Evolutionary conservation across 78 protist species (phyloP).

Genomic region (Dictyostelium discoideum): dicty_2.7 NC_007091.3:2885001-2885500

Average conservation of each 20-base stretch:
- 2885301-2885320: constrained; percentile 40
- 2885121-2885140: constrained; percentile 89
- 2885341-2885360: background rate
- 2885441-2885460: constrained; percentile 92
- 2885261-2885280: background rate
- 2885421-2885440: constrained; percentile 92
- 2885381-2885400: constrained; percentile 86
- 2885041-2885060: constrained; percentile 84
- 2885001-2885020: constrained; percentile 95
- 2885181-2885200: constrained; percentile 80
- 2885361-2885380: constrained; percentile 20
- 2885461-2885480: constrained; percentile 84
- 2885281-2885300: constrained; percentile 91
- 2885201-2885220: constrained; percentile 90
- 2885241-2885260: background rate
- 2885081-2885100: constrained; percentile 94
- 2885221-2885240: constrained; percentile 36
- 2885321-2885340: constrained; percentile 45
- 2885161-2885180: constrained; percentile 85
- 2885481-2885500: constrained; percentile 65
- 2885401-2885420: constrained; percentile 85
- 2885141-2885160: constrained; percentile 95
- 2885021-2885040: constrained; percentile 85
- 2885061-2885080: constrained; percentile 85
- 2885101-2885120: constrained; percentile 93